Evolutionary conservation across 371 early-diverging fungal species (phyloP).

Genomic region (Blakeslea trispora): DNA sequence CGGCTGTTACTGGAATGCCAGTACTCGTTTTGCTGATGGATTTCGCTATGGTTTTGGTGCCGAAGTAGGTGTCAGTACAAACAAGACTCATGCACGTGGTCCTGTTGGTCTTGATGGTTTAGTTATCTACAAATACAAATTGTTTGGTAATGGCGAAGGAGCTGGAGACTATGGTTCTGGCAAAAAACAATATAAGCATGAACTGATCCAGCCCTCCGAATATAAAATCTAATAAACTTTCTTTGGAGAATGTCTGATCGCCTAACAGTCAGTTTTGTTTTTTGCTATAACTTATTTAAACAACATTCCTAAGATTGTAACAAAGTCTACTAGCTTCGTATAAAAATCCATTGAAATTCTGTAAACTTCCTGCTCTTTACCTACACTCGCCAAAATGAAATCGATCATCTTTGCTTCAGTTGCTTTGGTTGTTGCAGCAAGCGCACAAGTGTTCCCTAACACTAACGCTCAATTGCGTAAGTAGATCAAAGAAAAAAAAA

Average conservation of each 20-base stretch:
- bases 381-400: background rate
- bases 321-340: too few species aligned
- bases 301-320: background rate
- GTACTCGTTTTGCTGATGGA: constrained; percentile 96
- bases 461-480: too few species aligned
- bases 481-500: too few species aligned
- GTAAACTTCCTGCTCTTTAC: too few species aligned
- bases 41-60: constrained; percentile 98
- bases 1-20: constrained; percentile 96
- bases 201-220: constrained; percentile 41
- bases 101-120: constrained; percentile 97
- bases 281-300: background rate
- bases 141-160: constrained; percentile 90
- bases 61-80: constrained; percentile 95
- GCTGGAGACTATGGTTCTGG: constrained; percentile 79
- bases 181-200: constrained; percentile 75
- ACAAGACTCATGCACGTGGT: constrained; percentile 97
- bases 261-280: background rate
- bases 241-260: background rate
- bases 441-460: too few species aligned
- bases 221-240: constrained; percentile 30
- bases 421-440: too few species aligned
- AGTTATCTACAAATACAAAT: constrained; percentile 93
- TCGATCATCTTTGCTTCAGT: background rate
- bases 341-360: too few species aligned